phyloP scores from a whole-genome alignment of 495 filamentous ascomycete genomes.

The Astrothelium macrocarpum region DNA sequence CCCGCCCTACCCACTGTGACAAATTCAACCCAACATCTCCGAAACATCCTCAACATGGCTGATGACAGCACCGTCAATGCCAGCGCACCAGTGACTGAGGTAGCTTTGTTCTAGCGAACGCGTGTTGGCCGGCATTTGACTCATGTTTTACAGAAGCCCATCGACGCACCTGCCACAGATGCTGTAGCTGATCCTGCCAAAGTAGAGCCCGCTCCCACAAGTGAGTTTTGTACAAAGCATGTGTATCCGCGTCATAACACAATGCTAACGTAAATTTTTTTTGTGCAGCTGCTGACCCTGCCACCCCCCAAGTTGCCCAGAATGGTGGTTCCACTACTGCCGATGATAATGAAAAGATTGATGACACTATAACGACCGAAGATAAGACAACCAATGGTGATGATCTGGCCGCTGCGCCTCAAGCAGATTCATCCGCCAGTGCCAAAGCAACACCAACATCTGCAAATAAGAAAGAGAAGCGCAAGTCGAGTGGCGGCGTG shows the following conservation, averaged over 20 bases:
- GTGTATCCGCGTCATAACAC: not conserved
- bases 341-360: not conserved
- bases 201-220: not conserved
- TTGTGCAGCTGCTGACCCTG: not conserved
- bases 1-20: not conserved
- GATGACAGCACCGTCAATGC: not conserved
- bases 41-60: not conserved
- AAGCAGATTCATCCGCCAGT: not conserved
- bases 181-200: not conserved
- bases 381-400: not conserved
- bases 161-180: not conserved
- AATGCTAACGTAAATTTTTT: not conserved
- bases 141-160: not conserved
- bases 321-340: not conserved
- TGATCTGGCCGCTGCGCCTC: not conserved
- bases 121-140: not conserved
- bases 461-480: conserved; percentile 36
- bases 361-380: not conserved
- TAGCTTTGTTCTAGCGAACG: not conserved
- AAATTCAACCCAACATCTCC: not conserved
- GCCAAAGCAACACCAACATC: conserved; percentile 27
- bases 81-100: not conserved
- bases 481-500: conserved; percentile 60
- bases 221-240: not conserved
- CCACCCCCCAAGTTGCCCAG: not conserved